Evolutionary conservation across 495 filamentous ascomycete species (phyloP), one percentile per base, ranked within the genome.

Genomic region (Niebla homalea): DNA sequence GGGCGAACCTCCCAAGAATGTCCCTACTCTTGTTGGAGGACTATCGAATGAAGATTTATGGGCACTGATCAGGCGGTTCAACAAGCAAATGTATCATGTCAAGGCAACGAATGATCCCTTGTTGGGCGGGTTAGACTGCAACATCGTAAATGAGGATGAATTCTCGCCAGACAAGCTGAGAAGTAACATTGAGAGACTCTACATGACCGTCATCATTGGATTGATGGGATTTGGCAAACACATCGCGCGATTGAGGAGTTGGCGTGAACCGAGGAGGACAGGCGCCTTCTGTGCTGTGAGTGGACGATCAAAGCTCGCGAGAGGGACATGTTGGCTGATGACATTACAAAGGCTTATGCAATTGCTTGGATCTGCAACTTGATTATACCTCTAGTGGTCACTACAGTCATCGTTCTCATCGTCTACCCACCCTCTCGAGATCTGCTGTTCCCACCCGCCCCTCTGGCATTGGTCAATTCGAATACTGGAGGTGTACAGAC

Each of bases 11-110:
- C 68, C 76, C 15, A 58, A 79, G 6, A 60, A 76, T 0, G 73
- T 87, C 16, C 68, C 79, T 1, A 67, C 65, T 8, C 60, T 94
- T 4, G 77, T 92, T 19, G 83, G 78, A 2, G 84, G 84, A 0
- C 60, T 94, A 41, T 70, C 69, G n/a, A 92, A 93, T 62, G 85
- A 94, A 43, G 83, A 92, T 59, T 66, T 94, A 4, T 94, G 87
- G 84, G 66, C 84, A 53, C 67, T 92, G 19, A 69, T 89, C 46
- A 75, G 87, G 36, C 73, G 88, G 1, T 94, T 94, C 58, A 84
- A 94, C 60, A 90, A 92, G 85, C 86, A 92, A 83, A 83, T 92
- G 63, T 89, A 89, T 64, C 81, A 90, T 69, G 80, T 90, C 55
- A 88, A 87, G 63, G 81, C 83, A 15, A 70, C 78, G 1, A 63